These are phyloP conservation scores for Ciborinia camelliae DNA, from an alignment of 2,329 filamentous ascomycete species.

Conservation along the genomic window DNA sequence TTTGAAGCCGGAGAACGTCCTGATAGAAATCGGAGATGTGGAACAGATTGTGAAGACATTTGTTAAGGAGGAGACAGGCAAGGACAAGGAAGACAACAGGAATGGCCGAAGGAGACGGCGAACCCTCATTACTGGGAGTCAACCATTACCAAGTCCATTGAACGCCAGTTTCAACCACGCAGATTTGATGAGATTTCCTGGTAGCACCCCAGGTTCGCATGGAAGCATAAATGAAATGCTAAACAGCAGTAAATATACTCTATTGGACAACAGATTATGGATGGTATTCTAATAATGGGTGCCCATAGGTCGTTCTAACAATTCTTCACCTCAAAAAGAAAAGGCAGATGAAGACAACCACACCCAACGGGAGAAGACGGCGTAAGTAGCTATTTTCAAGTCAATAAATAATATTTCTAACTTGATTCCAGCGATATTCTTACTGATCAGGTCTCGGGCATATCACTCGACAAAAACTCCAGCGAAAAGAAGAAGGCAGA, in stretches of 20 bases:
- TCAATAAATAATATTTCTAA: constrained; percentile 21
- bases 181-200: constrained; percentile 61
- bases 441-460: constrained; percentile 89
- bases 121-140: constrained; percentile 94
- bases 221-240: constrained; percentile 82
- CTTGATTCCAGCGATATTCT: constrained; percentile 68
- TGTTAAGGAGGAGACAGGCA: constrained; percentile 70
- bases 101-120: constrained; percentile 86
- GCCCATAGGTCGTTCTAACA: constrained; percentile 45
- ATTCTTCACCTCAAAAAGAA: constrained; percentile 49
- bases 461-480: constrained; percentile 76
- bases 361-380: constrained; percentile 85
- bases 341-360: constrained; percentile 60
- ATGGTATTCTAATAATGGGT: constrained; percentile 51
- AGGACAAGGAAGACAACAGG: constrained; percentile 77
- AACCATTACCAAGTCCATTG: constrained; percentile 90
- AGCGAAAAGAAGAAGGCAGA: constrained; percentile 65
- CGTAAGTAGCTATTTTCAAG: constrained; percentile 57
- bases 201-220: constrained; percentile 58
- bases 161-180: constrained; percentile 84
- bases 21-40: constrained; percentile 98
- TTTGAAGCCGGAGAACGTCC: constrained; percentile 93
- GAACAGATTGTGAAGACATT: constrained; percentile 97
- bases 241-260: constrained; percentile 64
- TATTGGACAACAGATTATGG: constrained; percentile 39